Base-by-base conservation (phyloP, 192 early-diverging fungal genomes). In the Pilobolus umbonatus region DNA sequence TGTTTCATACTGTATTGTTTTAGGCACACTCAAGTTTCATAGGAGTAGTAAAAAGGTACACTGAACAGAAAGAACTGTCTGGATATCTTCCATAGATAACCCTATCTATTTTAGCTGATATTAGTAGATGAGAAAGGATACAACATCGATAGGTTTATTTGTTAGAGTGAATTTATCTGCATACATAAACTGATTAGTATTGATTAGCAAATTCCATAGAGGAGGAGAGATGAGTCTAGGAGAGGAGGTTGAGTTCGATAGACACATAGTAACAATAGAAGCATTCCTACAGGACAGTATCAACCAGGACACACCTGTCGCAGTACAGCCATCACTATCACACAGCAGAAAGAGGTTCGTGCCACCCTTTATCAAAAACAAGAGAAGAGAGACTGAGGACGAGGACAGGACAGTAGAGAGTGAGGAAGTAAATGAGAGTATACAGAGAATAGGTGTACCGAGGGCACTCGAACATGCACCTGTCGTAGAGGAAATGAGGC, bases 211-310 rank as follows among this genome's bases (percentile, higher is more conserved):
- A 28, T 58, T 69, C 54, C 35, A 45, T 12, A 61, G 49, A 57
- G 58, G 43, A 15, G 28, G 28, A 2, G 19, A 35, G 31, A 50
- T 52, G 5, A 26, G 24, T 12, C 60, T 61, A 2, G 78, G 75
- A 6, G 78, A 80, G 53, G 78, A 80, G 56, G 40, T 80, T 38
- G 78, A 80, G 24, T 76, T 80, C 68, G 78, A 80, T 32, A 57
- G 55, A 34, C 75, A 76, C 30, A 21, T 80, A 44, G 62, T 76
- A 5, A 77, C 75, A 24, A 49, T 80, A 8, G 78, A 80, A 36
- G 35, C 63, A 12, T 24, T 75, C 43, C 58, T 56, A n/a, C 21
- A 5, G n/a, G 25, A 6, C 53, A 35, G 6, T 21, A 22, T 8
- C 54, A 25, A 43, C 39, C 22, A 26, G 15, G 3, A 39, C 38